phyloP scores from a whole-genome alignment of 2,329 filamentous ascomycete genomes.

The Hypoxylon sp. region DNA sequence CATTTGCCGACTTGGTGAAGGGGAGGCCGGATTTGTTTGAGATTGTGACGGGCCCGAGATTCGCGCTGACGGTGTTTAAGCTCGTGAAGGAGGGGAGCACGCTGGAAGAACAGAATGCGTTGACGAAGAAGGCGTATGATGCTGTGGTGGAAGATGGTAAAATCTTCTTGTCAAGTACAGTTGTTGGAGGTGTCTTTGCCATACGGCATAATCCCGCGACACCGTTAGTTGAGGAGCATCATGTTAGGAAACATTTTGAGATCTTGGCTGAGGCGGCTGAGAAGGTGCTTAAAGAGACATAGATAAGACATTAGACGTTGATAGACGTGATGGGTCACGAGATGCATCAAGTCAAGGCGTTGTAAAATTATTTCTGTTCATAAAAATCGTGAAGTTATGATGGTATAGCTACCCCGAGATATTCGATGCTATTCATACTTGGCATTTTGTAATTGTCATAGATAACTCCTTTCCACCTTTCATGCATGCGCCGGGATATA shows the following conservation, averaged over 20 bases:
- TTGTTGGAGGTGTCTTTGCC: conserved; percentile 79
- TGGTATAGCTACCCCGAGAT: conserved; percentile 7
- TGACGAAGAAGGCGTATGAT: conserved; percentile 84
- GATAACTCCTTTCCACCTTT: conserved; percentile 2
- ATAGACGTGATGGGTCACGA: not conserved
- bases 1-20: conserved; percentile 74
- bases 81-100: conserved; percentile 58
- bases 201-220: conserved; percentile 87
- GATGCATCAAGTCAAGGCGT: not conserved
- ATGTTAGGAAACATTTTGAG: conserved; percentile 80
- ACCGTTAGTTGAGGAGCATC: conserved; percentile 77
- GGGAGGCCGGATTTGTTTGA: conserved; percentile 78
- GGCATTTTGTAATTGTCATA: not conserved
- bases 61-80: conserved; percentile 84
- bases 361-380: conserved; percentile 11
- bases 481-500: conserved; percentile 12
- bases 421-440: not conserved
- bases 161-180: conserved; percentile 85
- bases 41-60: conserved; percentile 80
- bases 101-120: conserved; percentile 70
- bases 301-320: conserved; percentile 22
- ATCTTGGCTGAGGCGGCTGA: conserved; percentile 77
- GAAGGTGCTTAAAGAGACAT: conserved; percentile 60
- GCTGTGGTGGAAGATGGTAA: conserved; percentile 79
- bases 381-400: conserved; percentile 23